phyloP scores from a whole-genome alignment of 2,329 filamentous ascomycete species.

The Tolypocladium sp. region DNA sequence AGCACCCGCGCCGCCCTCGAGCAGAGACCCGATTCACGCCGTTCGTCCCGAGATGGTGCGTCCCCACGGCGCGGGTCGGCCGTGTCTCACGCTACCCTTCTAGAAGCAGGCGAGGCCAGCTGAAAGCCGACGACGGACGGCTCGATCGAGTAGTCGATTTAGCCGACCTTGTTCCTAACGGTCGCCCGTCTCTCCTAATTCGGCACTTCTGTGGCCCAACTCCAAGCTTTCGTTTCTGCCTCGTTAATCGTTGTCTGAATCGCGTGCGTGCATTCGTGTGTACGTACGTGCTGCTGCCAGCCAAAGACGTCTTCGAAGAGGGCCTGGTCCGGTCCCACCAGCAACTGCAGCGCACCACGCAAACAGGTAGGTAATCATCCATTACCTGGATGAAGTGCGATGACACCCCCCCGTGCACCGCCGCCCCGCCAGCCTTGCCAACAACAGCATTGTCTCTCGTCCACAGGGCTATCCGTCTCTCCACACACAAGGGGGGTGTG shows the following conservation, averaged over 20 bases:
- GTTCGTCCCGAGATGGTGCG: conserved; percentile 1
- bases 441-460: neutral
- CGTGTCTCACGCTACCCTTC: conserved; percentile 6
- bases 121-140: neutral
- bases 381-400: neutral
- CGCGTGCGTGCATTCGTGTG: too few relatives aligned
- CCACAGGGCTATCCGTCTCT: neutral
- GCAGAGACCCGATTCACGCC: neutral
- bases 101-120: conserved; percentile 5
- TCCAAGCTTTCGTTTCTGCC: neutral
- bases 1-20: neutral
- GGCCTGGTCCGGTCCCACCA: neutral
- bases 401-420: neutral
- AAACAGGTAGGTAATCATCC: neutral
- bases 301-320: neutral
- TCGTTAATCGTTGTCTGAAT: neutral
- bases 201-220: neutral
- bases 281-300: neutral
- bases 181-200: neutral
- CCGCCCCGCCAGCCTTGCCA: neutral
- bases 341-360: neutral
- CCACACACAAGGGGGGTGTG: neutral
- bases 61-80: neutral
- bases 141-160: neutral
- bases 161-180: neutral